Conservation (phyloP, 805 yeast genomes). For the Zygoascus bituminiphila region DNA sequence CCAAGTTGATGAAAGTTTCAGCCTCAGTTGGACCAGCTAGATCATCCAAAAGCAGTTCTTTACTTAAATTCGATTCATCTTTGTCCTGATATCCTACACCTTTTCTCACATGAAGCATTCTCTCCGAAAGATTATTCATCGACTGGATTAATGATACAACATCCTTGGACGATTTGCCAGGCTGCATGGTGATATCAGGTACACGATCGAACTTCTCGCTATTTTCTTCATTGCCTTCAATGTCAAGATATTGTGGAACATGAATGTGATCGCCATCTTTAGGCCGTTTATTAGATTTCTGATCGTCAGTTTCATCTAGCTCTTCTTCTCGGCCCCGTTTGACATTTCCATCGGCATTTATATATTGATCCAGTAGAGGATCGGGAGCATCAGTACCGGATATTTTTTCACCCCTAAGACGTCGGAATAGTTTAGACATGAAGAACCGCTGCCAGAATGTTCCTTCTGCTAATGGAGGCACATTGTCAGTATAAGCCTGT, state of each 20-base stretch:
- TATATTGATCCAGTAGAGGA: slow-evolving; percentile 72
- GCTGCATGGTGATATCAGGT: slow-evolving; percentile 83
- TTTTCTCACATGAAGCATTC: slow-evolving; percentile 45
- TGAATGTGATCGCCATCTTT: slow-evolving; percentile 30
- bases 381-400: slow-evolving; percentile 74
- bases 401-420: slow-evolving; percentile 81
- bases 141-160: slow-evolving; percentile 71
- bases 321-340: slow-evolving; percentile 19
- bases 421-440: slow-evolving; percentile 78
- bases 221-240: slow-evolving; percentile 75
- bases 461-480: slow-evolving; percentile 81
- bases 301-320: slow-evolving; percentile 34
- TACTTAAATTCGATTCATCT: slow-evolving; percentile 18
- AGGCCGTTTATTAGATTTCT: slow-evolving; percentile 3
- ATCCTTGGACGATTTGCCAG: slow-evolving; percentile 52
- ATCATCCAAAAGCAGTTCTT: slow-evolving; percentile 23
- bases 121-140: slow-evolving; percentile 79
- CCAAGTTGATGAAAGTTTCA: slow-evolving; percentile 12
- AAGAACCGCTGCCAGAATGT: slow-evolving; percentile 96
- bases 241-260: slow-evolving; percentile 66
- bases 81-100: slow-evolving; percentile 2
- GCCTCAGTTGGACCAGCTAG: slow-evolving; percentile 14
- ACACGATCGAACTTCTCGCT: slow-evolving; percentile 71
- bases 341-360: slow-evolving; percentile 49
- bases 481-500: slow-evolving; percentile 81